Percentiles rank a stretch among this genome's conserved stretches.
phyloP scores from a whole-genome alignment of 139 green algal species.

The Volvox reticuliferus region DNA sequence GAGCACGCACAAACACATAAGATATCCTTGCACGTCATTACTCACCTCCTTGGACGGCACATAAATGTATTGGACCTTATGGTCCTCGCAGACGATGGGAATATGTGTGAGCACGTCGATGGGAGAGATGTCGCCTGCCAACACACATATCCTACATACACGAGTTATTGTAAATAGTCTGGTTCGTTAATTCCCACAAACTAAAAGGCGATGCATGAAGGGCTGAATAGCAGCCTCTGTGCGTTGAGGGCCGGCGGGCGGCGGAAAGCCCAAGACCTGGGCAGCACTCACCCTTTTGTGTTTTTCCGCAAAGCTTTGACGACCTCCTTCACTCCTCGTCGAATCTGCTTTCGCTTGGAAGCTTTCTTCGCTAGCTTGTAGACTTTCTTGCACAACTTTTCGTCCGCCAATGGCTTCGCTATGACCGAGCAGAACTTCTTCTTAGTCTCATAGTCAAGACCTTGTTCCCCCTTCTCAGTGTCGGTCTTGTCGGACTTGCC shows the following conservation, averaged over 20 bases:
- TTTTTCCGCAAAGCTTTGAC: slow-evolving; percentile 97
- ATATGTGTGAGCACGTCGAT: slow-evolving; percentile 98
- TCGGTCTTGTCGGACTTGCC: slow-evolving; percentile 51
- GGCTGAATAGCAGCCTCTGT: too few species aligned
- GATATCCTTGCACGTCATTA: too few species aligned
- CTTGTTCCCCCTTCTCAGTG: slow-evolving; percentile 43
- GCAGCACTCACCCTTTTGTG: slow-evolving; percentile 83
- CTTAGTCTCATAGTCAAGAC: slow-evolving; percentile 61
- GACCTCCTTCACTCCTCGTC: slow-evolving; percentile 98
- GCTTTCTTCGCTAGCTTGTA: slow-evolving; percentile 95
- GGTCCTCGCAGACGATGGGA: slow-evolving; percentile 97
- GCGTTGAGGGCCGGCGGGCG: neutral
- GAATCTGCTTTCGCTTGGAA: slow-evolving; percentile 95
- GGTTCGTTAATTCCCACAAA: too few species aligned
- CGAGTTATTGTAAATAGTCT: too few species aligned
- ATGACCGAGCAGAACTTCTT: slow-evolving; percentile 78
- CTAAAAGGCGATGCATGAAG: too few species aligned
- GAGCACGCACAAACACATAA: too few species aligned
- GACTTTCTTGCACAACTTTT: slow-evolving; percentile 95
- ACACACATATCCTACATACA: slow-evolving; percentile 87
- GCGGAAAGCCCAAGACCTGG: neutral
- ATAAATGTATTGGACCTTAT: slow-evolving; percentile 96
- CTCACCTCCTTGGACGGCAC: slow-evolving; percentile 94
- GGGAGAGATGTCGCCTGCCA: slow-evolving; percentile 98
- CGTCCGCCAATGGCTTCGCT: slow-evolving; percentile 92